phyloP scores from a whole-genome alignment of 495 filamentous ascomycete genomes.

The Lepidopterella palustris region DNA sequence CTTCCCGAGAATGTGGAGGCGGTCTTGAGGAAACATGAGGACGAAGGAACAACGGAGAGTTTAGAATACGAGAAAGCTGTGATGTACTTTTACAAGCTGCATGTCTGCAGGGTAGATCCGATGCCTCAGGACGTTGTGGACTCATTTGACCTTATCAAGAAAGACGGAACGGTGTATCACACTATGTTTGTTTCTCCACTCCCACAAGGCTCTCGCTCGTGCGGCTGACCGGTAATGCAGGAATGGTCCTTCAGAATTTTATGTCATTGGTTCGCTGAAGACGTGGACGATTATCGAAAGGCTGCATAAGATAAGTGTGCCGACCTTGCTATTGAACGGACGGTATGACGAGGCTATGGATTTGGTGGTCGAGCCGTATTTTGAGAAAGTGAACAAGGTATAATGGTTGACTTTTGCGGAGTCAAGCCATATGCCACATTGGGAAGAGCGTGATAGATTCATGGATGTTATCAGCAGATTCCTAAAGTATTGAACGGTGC shows the following conservation, averaged over 20 bases:
- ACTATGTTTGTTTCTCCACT: slow-evolving; percentile 36
- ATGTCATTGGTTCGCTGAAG: slow-evolving; percentile 41
- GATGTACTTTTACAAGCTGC: slow-evolving; percentile 38
- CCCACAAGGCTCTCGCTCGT: slow-evolving; percentile 1
- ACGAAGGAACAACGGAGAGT: slow-evolving; percentile 36
- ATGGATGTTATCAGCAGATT: slow-evolving; percentile 28
- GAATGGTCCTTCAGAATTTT: slow-evolving; percentile 46
- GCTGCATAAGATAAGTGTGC: slow-evolving; percentile 37
- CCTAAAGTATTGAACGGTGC: slow-evolving; percentile 16
- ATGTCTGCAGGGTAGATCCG: slow-evolving; percentile 39
- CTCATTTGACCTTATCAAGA: slow-evolving; percentile 36
- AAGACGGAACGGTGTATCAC: slow-evolving; percentile 41
- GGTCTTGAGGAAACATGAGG: slow-evolving; percentile 37
- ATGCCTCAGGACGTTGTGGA: slow-evolving; percentile 34
- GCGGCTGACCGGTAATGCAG: slow-evolving; percentile 24
- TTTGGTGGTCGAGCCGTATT: slow-evolving; percentile 41
- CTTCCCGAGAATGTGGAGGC: slow-evolving; percentile 42
- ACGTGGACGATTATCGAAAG: slow-evolving; percentile 37
- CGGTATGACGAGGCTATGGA: slow-evolving; percentile 46
- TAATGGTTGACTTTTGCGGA: slow-evolving; percentile 44
- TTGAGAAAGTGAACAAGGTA: slow-evolving; percentile 39
- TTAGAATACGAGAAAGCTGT: slow-evolving; percentile 43
- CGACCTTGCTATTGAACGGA: slow-evolving; percentile 47
- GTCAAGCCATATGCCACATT: slow-evolving; percentile 43
- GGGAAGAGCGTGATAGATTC: slow-evolving; percentile 40